These are phyloP conservation scores for Chytridiales sp. DNA, from an alignment of 371 early-diverging fungal genomes.

Conservation along the genomic window DNA sequence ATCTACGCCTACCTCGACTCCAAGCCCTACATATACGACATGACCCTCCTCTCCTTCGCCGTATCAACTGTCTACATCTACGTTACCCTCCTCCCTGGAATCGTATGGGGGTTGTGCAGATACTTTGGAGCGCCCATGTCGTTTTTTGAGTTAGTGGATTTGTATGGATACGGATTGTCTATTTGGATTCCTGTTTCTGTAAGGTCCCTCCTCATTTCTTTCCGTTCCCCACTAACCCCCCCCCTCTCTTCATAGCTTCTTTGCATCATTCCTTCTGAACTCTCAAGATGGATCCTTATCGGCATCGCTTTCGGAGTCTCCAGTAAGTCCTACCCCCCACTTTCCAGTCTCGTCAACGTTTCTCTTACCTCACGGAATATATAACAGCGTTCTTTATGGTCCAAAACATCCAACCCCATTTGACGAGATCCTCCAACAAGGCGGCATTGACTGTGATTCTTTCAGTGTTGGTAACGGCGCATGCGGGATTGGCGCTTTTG, in stretches of 20 bases:
- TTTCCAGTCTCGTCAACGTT: no score
- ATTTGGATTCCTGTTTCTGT: conserved; percentile 92
- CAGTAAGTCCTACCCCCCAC: conserved; percentile 39
- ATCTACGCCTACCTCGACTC: conserved; percentile 66
- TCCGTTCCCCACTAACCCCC: background rate
- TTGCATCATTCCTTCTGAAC: conserved; percentile 65
- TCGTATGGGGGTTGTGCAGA: conserved; percentile 78
- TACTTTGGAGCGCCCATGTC: conserved; percentile 75
- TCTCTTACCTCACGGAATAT: background rate
- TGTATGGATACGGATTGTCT: conserved; percentile 90
- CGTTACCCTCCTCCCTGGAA: conserved; percentile 64
- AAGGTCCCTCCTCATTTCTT: conserved; percentile 28
- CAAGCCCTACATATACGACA: conserved; percentile 66
- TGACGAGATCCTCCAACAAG: conserved; percentile 61
- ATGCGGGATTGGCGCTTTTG: conserved; percentile 70
- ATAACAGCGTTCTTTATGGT: conserved; percentile 37
- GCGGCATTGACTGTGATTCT: conserved; percentile 60
- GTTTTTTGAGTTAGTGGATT: conserved; percentile 76
- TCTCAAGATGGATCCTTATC: conserved; percentile 68
- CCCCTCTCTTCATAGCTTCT: conserved; percentile 51
- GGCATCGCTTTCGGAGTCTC: conserved; percentile 58
- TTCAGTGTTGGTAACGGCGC: conserved; percentile 62
- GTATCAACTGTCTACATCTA: conserved; percentile 79
- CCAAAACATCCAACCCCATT: conserved; percentile 53
- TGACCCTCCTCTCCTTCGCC: conserved; percentile 77